These are phyloP conservation scores for Diaporthe amygdali DNA, from an alignment of 2,329 filamentous ascomycete genomes.

Conservation along the genomic window DNA sequence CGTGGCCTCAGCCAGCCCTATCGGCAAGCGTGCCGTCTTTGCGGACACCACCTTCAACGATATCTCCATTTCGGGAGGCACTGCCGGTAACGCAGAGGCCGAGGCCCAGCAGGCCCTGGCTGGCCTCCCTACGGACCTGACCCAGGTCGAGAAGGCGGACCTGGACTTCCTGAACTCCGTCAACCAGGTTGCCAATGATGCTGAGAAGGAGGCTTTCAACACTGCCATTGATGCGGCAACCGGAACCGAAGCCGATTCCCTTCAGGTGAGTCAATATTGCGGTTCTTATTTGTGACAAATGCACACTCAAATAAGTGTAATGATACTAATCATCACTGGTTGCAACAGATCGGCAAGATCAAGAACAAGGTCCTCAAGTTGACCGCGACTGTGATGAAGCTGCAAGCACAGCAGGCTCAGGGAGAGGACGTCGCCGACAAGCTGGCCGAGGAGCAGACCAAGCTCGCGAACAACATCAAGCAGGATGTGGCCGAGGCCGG, in stretches of 20 bases:
- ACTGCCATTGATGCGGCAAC: slow-evolving; percentile 47
- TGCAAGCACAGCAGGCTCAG: slow-evolving; percentile 50
- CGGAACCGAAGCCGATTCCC: slow-evolving; percentile 42
- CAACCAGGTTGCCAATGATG: slow-evolving; percentile 50
- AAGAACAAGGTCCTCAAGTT: slow-evolving; percentile 58
- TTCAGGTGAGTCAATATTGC: slow-evolving; percentile 38
- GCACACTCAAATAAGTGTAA: not conserved
- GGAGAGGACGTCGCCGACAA: slow-evolving; percentile 43
- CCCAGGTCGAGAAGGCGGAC: slow-evolving; percentile 44
- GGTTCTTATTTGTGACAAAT: not conserved
- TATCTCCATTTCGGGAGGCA: slow-evolving; percentile 42
- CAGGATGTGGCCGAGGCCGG: slow-evolving; percentile 45
- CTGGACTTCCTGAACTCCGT: slow-evolving; percentile 45
- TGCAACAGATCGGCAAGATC: slow-evolving; percentile 46
- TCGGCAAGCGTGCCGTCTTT: slow-evolving; percentile 31
- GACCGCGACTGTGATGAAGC: slow-evolving; percentile 47
- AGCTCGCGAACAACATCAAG: slow-evolving; percentile 51
- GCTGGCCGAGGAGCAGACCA: slow-evolving; percentile 46
- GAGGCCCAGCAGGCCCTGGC: slow-evolving; percentile 38
- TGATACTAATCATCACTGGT: not conserved
- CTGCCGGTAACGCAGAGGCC: slow-evolving; percentile 39
- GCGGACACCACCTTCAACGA: slow-evolving; percentile 38
- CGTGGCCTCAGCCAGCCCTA: slow-evolving; percentile 28
- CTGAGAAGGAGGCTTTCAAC: slow-evolving; percentile 51
- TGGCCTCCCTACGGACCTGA: slow-evolving; percentile 39